Conservation (phyloP, 371 early-diverging fungal genomes). For the Coemansia sp. region DNA sequence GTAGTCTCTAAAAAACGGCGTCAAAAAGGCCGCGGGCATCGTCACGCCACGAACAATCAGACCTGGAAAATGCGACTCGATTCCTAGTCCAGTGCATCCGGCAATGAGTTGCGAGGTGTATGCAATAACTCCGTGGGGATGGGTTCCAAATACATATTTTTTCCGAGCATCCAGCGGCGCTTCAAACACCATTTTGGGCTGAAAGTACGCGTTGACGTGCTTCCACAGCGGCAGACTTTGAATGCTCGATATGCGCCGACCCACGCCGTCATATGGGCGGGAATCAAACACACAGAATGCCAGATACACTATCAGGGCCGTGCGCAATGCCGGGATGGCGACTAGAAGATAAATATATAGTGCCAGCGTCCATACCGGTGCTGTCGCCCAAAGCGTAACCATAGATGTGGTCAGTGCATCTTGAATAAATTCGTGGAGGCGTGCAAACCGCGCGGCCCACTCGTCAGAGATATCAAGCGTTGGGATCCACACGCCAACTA, state of each 20-base stretch:
- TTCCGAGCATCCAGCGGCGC: constrained; percentile 45
- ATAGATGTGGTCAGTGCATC: constrained; percentile 38
- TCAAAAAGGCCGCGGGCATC: constrained; percentile 53
- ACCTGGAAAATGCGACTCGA: constrained; percentile 70
- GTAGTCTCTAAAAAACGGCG: constrained; percentile 79
- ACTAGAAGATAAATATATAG: constrained; percentile 26
- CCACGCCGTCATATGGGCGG: constrained; percentile 43
- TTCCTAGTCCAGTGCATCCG: constrained; percentile 70
- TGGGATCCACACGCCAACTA: constrained; percentile 10
- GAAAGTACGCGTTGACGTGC: constrained; percentile 40
- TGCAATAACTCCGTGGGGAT: constrained; percentile 81
- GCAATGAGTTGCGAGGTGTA: constrained; percentile 81
- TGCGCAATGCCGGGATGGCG: constrained; percentile 14
- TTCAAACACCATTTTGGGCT: constrained; percentile 58
- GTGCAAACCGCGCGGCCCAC: constrained; percentile 17
- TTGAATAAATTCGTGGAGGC: constrained; percentile 19
- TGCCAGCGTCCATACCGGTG: constrained; percentile 16
- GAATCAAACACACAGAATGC: constrained; percentile 38
- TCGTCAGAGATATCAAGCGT: constrained; percentile 20
- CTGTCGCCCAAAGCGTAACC: constrained; percentile 44
- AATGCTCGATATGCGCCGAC: constrained; percentile 24
- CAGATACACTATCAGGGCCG: constrained; percentile 18
- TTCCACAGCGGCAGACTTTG: constrained; percentile 33
- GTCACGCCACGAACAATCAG: constrained; percentile 61
- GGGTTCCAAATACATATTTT: constrained; percentile 69